Percentiles rank a stretch among this genome's conserved stretches.
phyloP scores from a whole-genome alignment of 2,329 filamentous ascomycete species.

The Ophiostoma pallidulum region DNA sequence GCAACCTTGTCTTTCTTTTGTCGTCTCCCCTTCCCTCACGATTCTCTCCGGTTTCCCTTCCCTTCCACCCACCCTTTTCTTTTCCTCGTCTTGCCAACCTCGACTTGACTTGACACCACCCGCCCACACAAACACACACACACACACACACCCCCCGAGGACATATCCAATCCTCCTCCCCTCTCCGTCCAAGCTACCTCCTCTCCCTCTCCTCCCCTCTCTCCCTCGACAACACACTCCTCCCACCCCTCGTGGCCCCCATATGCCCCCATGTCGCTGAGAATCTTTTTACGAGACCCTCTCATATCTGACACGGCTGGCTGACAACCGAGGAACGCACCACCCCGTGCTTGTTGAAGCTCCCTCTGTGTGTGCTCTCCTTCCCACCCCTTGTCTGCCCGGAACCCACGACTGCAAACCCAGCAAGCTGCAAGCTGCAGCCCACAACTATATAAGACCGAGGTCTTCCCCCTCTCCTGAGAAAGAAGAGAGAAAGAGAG shows the following conservation, averaged over 20 bases:
- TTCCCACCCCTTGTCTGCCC: neutral
- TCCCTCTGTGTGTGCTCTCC: neutral
- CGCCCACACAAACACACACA: neutral
- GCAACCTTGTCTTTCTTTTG: constrained; percentile 5
- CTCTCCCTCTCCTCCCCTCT: neutral
- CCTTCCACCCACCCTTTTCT: neutral
- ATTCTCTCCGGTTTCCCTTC: too few relatives aligned
- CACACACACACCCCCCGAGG: neutral
- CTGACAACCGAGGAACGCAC: constrained; percentile 22
- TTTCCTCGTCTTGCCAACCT: neutral
- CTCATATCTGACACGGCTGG: constrained; percentile 28
- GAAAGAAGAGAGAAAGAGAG: too few relatives aligned
- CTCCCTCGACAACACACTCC: neutral
- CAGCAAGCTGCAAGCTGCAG: neutral
- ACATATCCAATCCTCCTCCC: neutral
- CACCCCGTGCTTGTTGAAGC: neutral
- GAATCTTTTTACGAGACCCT: constrained; percentile 19
- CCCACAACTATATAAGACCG: neutral
- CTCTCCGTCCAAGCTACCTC: neutral
- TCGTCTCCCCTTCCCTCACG: neutral
- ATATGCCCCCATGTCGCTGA: constrained; percentile 25
- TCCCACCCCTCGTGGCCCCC: constrained; percentile 3
- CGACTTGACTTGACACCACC: neutral
- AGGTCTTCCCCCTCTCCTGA: neutral
- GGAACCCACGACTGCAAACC: too few relatives aligned